Evolutionary conservation across 805 yeast species (phyloP), one percentile per base, ranked within the genome.

Genomic region (Saccharomycopsis guyanensis): DNA sequence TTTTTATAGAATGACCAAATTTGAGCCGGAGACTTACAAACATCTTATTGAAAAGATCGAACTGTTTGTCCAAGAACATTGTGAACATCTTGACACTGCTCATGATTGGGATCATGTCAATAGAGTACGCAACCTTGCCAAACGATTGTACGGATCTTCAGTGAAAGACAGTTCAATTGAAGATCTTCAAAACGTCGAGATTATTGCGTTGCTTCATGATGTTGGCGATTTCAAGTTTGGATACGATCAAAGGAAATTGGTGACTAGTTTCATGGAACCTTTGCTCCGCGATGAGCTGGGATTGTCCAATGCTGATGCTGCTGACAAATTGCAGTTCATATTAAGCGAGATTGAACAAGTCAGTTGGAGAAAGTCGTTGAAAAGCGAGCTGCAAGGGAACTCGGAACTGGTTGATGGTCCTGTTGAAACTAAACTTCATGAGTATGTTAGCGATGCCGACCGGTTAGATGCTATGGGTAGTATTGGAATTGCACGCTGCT

Each of bases 381-480:
- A 13, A n/a, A n/a, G 24, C 7, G 20, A 29, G 7, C 6, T 7
- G 10, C 10, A 25, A 6, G 10, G 29, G 10, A 10, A 10, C 6
- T 13, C 23, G 15, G 13, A 10, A 36, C n/a, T n/a, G n/a, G 15
- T n/a, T 18, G 33, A 38, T 38, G 18, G 7, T 18, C 19, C 19
- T 15, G 29, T 32, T 34, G 18, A 15, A 31, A 23, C 20, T 27
- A 15, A 12, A 31, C 5, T 31, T 4, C 25, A 38, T 16, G 18
- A 59, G 35, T 60, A 65, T 46, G 66, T 63, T 6, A 61, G 58
- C 47, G 67, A 63, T 42, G 68, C 68, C 5, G 76, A 73, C 63
- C 39, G 62, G 20, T 51, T 64, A n/a, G 68, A 65, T 33, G 67
- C 68, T 4, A 60, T 63, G 43, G 68, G 68, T 15, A 61, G 60